Base-by-base conservation (phyloP, 1,284 basidiomycete genomes). In the Abortiporus biennis region DNA sequence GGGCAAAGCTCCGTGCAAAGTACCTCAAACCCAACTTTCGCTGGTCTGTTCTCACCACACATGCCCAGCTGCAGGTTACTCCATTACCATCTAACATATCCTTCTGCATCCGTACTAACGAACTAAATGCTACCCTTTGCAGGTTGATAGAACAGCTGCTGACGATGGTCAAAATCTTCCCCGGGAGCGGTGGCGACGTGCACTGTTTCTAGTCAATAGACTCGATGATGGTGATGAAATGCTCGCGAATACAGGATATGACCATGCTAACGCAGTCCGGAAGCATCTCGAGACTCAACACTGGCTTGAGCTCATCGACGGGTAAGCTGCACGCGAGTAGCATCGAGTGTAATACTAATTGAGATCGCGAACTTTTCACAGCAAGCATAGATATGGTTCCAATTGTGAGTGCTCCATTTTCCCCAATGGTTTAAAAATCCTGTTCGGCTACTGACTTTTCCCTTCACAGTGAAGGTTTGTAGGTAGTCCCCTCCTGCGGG, bases 351-450 rank as follows among this genome's bases (percentile, higher is more conserved):
- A 6, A 6, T 6, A 9, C 37, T 38, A 12, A 6, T 24, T 13
- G 4, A 25, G 12, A 37, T 45, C 2, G 24, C 29, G 6, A 20
- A 41, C 21, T 23, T 27, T 19, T 17, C 16, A 13, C 54, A 74
- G 74, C n/a, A 83, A 84, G 55, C 80, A 83, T 56, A 68, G 80
- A 27, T 85, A 84, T 67, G 83, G 77, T 4, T 74, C 76, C 21
- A 80, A 82, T 56, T 59, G 76, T 73, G 57, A 64, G 66, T 61
- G 31, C 24, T 33, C 39, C 35, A 36, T 36, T 11, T 36, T 34
- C 16, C 8, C 8, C 16, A 13, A 6, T 20, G 35, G n/a, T 29
- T n/a, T n/a, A 4, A 13, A 19, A 8, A 13, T 16, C 35, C 35
- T 20, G 17, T 4, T 13, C 19, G 17, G 35, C 22, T 21, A 22